Percentiles rank a stretch among this genome's conserved stretches.
These are phyloP conservation scores for Plectosphaerella cucumerina DNA, from an alignment of 2,329 filamentous ascomycete species.

Conservation along the genomic window DNA sequence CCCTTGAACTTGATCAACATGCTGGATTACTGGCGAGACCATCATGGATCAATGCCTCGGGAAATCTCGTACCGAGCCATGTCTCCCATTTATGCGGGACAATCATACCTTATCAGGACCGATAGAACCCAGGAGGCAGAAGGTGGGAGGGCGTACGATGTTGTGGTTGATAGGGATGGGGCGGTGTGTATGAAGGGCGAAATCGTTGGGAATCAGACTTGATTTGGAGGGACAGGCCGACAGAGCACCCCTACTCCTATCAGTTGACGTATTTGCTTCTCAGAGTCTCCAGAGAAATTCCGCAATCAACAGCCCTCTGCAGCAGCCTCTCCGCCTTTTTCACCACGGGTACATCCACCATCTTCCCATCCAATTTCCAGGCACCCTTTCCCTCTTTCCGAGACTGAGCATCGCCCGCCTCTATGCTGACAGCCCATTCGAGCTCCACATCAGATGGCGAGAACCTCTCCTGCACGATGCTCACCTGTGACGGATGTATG, in stretches of 20 bases:
- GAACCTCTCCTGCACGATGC: not conserved
- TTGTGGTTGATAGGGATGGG: constrained; percentile 40
- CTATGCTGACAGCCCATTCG: not conserved
- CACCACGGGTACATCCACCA: not conserved
- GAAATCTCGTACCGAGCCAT: constrained; percentile 64
- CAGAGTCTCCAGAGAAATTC: not conserved
- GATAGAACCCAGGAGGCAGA: constrained; percentile 32
- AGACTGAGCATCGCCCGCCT: not conserved
- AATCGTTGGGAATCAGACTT: not conserved
- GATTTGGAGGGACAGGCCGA: not conserved
- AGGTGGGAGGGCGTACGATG: constrained; percentile 30
- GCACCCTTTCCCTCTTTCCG: not conserved
- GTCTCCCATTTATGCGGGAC: constrained; percentile 65
- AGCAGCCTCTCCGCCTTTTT: not conserved
- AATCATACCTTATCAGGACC: constrained; percentile 59
- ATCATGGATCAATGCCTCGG: constrained; percentile 20
- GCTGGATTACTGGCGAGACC: constrained; percentile 61
- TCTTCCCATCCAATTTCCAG: not conserved
- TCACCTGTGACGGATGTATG: not conserved
- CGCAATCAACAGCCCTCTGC: not conserved
- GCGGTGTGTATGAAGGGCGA: constrained; percentile 30
- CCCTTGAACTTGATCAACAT: constrained; percentile 72
- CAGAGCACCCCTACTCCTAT: not conserved
- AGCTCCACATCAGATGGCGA: not conserved
- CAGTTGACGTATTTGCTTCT: not conserved